Conservation (phyloP, 2,329 filamentous ascomycete species). For the Exophiala calicioides region DNA sequence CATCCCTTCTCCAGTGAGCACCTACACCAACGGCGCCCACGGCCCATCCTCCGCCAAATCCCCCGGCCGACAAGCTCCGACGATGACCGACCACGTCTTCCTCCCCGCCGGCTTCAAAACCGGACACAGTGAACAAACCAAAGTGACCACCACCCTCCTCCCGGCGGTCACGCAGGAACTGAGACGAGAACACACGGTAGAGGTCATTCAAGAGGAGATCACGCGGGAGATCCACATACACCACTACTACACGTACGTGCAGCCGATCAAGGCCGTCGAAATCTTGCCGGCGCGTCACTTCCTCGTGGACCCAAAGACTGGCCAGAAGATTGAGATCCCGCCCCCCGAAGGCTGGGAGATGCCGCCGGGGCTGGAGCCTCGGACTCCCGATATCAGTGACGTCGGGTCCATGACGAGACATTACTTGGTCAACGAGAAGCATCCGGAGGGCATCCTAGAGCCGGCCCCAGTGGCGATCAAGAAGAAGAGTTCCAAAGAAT, state of each 20-base stretch:
- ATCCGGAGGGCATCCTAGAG: constrained; percentile 26
- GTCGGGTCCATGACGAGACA: constrained; percentile 19
- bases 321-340: constrained; percentile 29
- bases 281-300: constrained; percentile 39
- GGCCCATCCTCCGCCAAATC: constrained; percentile 1
- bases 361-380: constrained; percentile 20
- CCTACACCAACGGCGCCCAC: constrained; percentile 4
- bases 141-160: constrained; percentile 12
- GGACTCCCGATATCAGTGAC: constrained; percentile 18
- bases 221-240: constrained; percentile 40
- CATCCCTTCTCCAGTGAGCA: constrained; percentile 14
- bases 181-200: constrained; percentile 32
- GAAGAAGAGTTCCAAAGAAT: constrained; percentile 5
- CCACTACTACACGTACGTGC: constrained; percentile 37
- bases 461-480: constrained; percentile 17
- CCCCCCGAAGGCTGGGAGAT: constrained; percentile 28
- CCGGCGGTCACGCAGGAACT: constrained; percentile 39
- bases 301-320: constrained; percentile 28
- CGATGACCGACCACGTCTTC: constrained; percentile 8
- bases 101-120: constrained; percentile 25
- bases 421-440: constrained; percentile 29
- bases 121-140: constrained; percentile 19
- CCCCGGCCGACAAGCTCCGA: neutral
- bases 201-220: constrained; percentile 36
- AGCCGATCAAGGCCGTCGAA: constrained; percentile 38